phyloP scores from a whole-genome alignment of 257 asterid species.

The Cynanchum wilfordii region DNA sequence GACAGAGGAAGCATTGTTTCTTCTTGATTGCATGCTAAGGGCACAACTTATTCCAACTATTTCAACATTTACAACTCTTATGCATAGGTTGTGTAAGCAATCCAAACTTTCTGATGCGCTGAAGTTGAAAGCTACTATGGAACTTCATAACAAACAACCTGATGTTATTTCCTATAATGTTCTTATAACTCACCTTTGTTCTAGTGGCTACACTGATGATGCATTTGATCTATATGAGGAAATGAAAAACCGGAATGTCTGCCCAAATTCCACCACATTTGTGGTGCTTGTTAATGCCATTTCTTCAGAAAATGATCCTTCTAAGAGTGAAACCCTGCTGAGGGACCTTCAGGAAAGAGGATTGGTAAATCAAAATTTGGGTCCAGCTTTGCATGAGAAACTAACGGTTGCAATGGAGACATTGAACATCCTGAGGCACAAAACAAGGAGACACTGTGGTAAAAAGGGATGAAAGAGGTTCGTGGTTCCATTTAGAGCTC shows the following conservation, averaged over 20 bases:
- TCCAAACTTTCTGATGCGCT: constrained; percentile 52
- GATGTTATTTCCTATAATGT: constrained; percentile 79
- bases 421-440: constrained; percentile 43
- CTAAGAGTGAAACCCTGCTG: constrained; percentile 48
- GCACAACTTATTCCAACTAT: constrained; percentile 46
- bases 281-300: constrained; percentile 40
- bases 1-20: constrained; percentile 56
- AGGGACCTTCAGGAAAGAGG: constrained; percentile 64
- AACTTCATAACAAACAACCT: constrained; percentile 50
- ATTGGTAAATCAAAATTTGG: constrained; percentile 31
- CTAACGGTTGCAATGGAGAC: constrained; percentile 40
- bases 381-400: constrained; percentile 34
- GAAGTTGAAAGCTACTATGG: constrained; percentile 55
- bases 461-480: constrained; percentile 12
- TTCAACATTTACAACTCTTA: constrained; percentile 70
- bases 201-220: constrained; percentile 28
- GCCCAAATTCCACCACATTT: constrained; percentile 67
- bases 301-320: constrained; percentile 36
- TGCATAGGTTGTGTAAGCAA: constrained; percentile 65
- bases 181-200: constrained; percentile 60
- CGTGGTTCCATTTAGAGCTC: not conserved
- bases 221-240: constrained; percentile 68
- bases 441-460: constrained; percentile 22
- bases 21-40: constrained; percentile 61
- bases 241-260: constrained; percentile 56